Evolutionary conservation across 345 rosid species (phyloP), one percentile per base, ranked within the genome.

Genomic region (Eucalyptus virginea): DNA sequence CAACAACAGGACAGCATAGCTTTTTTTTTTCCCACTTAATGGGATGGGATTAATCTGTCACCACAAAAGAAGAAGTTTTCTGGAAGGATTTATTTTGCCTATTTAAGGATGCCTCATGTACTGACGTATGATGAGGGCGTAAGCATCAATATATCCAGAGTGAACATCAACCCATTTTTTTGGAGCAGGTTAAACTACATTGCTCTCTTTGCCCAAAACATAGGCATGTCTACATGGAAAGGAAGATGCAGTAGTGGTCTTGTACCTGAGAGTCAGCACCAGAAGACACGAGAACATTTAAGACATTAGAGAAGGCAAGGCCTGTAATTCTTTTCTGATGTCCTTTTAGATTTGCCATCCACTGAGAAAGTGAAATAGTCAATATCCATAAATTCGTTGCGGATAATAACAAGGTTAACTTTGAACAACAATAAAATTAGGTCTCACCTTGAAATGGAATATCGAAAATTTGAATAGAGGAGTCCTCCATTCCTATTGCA

Each of bases 401-500:
- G 0, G 28, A 86, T 86, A 50, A 81, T 44, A 0, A 44, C 18
- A 16, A 90, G 86, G 54, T 6, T 56, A 30, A 48, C 69, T 34
- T 42, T 44, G 11, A 65, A 11, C 3, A 24, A 40, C 32, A 24
- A 90, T 86, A 52, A 86, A 89, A 34, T 21, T 15, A 81, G 89
- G n/a, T 50, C 88, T 81, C 88, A 97, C 99, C 98, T 95, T 94
- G 95, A 26, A 92, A 92, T 51, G 94, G 95, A 69, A 95, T 95
- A 87, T 93, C 92, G 89, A 93, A 97, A 65, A 97, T 97, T 80
- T 93, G 97, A 86, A 97, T 94, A 45, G 98, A 90, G 19, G 56
- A 95, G 88, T 96, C 98, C 37, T 94, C 98, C 98, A 95, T 95
- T 77, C 99, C 99, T 51, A 97, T 95, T 49, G 99, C 99, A 93